phyloP scores from a whole-genome alignment of 805 yeast species.

The Crinitomyces ghanaensis region DNA sequence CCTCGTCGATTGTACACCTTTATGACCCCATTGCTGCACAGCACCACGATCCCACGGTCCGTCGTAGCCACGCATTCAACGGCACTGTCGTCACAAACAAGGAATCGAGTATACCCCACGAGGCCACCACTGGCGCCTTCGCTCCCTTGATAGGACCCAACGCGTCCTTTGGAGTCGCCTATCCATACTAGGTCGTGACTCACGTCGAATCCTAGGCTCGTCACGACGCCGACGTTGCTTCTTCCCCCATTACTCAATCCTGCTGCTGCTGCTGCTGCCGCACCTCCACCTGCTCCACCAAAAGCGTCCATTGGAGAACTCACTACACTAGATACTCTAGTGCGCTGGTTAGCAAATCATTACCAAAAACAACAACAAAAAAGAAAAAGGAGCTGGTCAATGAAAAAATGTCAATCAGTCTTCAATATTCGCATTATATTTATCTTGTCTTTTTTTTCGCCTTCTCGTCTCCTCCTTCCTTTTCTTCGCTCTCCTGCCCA shows the following conservation, averaged over 20 bases:
- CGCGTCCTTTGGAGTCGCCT: conserved; percentile 48
- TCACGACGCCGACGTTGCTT: conserved; percentile 9
- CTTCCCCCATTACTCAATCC: no score
- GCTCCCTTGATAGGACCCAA: conserved; percentile 36
- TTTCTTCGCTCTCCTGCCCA: neutral
- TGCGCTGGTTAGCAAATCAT: conserved; percentile 7
- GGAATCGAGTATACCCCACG: conserved; percentile 46
- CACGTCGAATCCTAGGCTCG: conserved; percentile 46
- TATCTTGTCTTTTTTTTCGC: no score
- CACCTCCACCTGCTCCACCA: no score
- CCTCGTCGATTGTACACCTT: conserved; percentile 39
- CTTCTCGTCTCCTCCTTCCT: no score
- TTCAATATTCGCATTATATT: no score
- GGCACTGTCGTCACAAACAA: no score
- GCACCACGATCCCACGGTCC: no score
- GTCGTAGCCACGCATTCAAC: conserved; percentile 39
- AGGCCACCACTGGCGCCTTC: no score
- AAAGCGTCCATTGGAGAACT: conserved; percentile 13
- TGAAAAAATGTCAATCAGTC: no score
- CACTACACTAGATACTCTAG: conserved; percentile 13
- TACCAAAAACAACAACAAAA: neutral
- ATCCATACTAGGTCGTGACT: conserved; percentile 75
- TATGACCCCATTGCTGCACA: no score
- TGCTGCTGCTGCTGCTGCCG: no score
- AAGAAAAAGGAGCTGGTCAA: neutral